These are phyloP conservation scores for Zancudomyces culisetae DNA, from an alignment of 371 early-diverging fungal genomes.

Conservation along the genomic window DNA sequence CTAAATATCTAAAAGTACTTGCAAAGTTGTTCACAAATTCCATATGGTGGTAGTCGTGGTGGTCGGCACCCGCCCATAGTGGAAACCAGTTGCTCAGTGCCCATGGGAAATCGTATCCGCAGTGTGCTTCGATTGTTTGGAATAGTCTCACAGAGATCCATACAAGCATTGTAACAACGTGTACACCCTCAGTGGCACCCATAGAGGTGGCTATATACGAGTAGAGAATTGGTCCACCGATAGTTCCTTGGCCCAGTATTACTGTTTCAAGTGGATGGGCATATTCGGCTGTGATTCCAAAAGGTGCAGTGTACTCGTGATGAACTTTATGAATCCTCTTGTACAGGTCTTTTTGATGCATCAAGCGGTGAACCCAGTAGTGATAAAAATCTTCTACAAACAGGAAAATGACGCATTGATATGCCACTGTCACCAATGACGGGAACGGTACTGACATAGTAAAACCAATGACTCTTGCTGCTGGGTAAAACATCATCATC, in stretches of 20 bases:
- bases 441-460: constrained; percentile 64
- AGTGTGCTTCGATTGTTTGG: constrained; percentile 40
- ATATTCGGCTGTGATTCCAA: constrained; percentile 36
- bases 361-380: constrained; percentile 34
- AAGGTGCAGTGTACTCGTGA: constrained; percentile 36
- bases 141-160: constrained; percentile 33
- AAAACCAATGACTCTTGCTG: constrained; percentile 63
- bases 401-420: constrained; percentile 29
- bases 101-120: constrained; percentile 37
- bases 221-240: constrained; percentile 28
- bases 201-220: constrained; percentile 30
- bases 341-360: constrained; percentile 30
- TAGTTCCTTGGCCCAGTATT: constrained; percentile 25
- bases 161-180: constrained; percentile 28
- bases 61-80: constrained; percentile 23
- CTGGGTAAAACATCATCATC: constrained; percentile 69
- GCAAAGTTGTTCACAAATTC: constrained; percentile 45
- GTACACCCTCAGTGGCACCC: constrained; percentile 31
- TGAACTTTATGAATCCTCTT: constrained; percentile 35
- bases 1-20: constrained; percentile 70
- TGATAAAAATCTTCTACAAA: constrained; percentile 35
- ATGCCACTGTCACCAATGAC: constrained; percentile 24
- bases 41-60: constrained; percentile 49
- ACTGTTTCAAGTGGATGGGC: constrained; percentile 37
- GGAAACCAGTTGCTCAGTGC: constrained; percentile 27